Conservation (phyloP, 2,329 filamentous ascomycete genomes). For the Chaetoscypha palmicola region DNA sequence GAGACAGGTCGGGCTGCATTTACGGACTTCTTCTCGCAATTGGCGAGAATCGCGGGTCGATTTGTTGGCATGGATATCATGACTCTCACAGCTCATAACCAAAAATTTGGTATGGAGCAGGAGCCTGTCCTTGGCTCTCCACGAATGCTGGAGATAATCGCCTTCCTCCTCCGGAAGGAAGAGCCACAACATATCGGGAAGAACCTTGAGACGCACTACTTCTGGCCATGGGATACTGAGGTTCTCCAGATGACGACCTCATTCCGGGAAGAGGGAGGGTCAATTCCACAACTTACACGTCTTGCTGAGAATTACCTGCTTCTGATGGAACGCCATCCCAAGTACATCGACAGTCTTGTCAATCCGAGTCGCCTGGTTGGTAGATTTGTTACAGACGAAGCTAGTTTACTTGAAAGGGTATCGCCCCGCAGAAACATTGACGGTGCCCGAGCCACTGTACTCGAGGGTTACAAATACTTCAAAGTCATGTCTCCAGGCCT, state of each 20-base stretch:
- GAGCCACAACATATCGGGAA: slow-evolving; percentile 29
- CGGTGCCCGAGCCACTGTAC: slow-evolving; percentile 32
- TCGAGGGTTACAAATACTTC: slow-evolving; percentile 39
- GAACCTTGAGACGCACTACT: slow-evolving; percentile 36
- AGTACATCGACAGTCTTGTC: slow-evolving; percentile 31
- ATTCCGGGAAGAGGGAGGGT: slow-evolving; percentile 34
- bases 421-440: slow-evolving; percentile 20
- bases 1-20: slow-evolving; percentile 21
- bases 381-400: slow-evolving; percentile 19
- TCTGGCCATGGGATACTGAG: slow-evolving; percentile 30
- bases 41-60: slow-evolving; percentile 43
- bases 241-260: slow-evolving; percentile 17
- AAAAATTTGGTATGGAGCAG: slow-evolving; percentile 27
- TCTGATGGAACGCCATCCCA: slow-evolving; percentile 41
- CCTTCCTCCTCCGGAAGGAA: slow-evolving; percentile 33
- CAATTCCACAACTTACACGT: slow-evolving; percentile 37
- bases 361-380: slow-evolving; percentile 24
- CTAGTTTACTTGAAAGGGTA: slow-evolving; percentile 11
- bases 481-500: slow-evolving; percentile 37
- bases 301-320: slow-evolving; percentile 37
- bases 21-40: slow-evolving; percentile 27
- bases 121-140: slow-evolving; percentile 38
- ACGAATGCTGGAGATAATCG: slow-evolving; percentile 41
- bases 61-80: slow-evolving; percentile 45
- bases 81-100: slow-evolving; percentile 27